These are phyloP conservation scores for Xylaria sp. DNA, from an alignment of 2,329 filamentous ascomycete genomes.

Conservation along the genomic window DNA sequence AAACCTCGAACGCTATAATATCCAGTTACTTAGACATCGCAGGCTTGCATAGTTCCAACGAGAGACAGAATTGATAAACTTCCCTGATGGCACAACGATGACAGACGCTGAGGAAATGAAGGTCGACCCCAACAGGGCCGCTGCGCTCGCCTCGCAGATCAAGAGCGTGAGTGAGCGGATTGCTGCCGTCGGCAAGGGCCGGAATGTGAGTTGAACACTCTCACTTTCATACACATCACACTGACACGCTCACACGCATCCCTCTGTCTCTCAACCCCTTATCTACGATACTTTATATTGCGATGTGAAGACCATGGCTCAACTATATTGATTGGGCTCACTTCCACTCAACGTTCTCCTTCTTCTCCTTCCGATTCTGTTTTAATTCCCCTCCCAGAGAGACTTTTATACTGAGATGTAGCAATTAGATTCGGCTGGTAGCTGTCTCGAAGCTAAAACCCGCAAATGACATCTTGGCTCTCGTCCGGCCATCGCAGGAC, in stretches of 20 bases:
- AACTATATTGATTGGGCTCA: not conserved
- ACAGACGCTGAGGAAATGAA: slow-evolving; percentile 61
- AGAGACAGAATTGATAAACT: not conserved
- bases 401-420: slow-evolving; percentile 20
- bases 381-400: no score
- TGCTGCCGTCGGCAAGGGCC: slow-evolving; percentile 56
- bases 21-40: not conserved
- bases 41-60: not conserved
- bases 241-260: not conserved
- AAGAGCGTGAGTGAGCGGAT: slow-evolving; percentile 64
- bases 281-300: not conserved
- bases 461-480: slow-evolving; percentile 83
- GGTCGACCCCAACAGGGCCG: slow-evolving; percentile 65
- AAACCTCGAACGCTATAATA: not conserved
- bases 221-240: not conserved
- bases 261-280: not conserved
- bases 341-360: not conserved
- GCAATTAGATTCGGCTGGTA: slow-evolving; percentile 75
- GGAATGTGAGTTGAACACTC: slow-evolving; percentile 58
- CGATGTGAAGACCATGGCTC: not conserved
- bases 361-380: no score
- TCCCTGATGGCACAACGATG: slow-evolving; percentile 45
- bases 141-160: slow-evolving; percentile 67
- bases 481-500: slow-evolving; percentile 67
- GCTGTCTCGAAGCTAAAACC: slow-evolving; percentile 98